Base-by-base conservation (phyloP, 1,284 basidiomycete species). In the Phaffia rhodozyma region DNA sequence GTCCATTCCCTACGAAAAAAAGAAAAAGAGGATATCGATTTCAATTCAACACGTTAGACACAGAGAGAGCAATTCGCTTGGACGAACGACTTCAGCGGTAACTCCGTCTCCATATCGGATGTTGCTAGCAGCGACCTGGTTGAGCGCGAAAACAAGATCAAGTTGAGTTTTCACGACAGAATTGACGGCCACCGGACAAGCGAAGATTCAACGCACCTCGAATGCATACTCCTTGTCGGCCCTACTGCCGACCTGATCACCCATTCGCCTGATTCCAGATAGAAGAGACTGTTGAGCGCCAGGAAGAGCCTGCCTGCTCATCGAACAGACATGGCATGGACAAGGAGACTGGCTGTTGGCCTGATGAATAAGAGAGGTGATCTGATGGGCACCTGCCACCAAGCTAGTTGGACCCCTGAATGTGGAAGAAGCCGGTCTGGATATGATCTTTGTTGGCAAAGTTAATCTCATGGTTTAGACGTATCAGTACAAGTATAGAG, bases 171-270 rank as follows among this genome's bases (percentile, higher is more conserved):
- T 29, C 55, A 50, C 29, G 16, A 23, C 23, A 50, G 25, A 11
- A 13, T 2, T 23, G 23, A 11, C 16, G 27, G 18, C 7, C 48
- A 60, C 32, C 56, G 29, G 23, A 32, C 61, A 47, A 18, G 56
- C 58, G n/a, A 50, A 52, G 25, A 57, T 16, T 25, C n/a, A 11
- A 72, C 76, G 63, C 69, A 86, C 90, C 82, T 97, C 93, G 71
- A 97, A 97, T 0, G 93, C 93, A 74, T 97, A 97, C 76, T 97
- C 93, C 73, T 87, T 91, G 75, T 91, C 80, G 6, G 5, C 27
- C 23, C 25, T 21, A 13, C 6, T 34, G 18, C 30, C 49, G 27
- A 27, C 27, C 25, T 34, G 32, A 58, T 32, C 5, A 52, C 32
- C 23, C 54, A 27, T 43, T 13, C 49, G 51, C 4, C 62, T 30